Conservation (phyloP, 2,329 filamentous ascomycete species). For the Neoascochyta sp. region DNA sequence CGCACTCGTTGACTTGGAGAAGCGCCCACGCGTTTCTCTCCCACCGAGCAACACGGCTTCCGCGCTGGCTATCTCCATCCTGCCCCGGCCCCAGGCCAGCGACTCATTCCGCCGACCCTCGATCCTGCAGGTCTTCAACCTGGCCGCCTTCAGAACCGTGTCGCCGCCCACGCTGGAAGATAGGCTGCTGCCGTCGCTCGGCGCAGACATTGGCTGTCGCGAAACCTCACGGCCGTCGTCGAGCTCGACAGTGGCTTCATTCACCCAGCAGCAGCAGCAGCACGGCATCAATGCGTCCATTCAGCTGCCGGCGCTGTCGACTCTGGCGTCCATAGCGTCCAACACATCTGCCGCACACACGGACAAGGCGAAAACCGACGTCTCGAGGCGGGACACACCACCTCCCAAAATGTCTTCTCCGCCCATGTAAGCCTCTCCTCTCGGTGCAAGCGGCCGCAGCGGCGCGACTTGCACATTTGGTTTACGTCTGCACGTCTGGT, state of each 20-base stretch:
- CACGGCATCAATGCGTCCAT: constrained; percentile 41
- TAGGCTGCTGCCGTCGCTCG: constrained; percentile 47
- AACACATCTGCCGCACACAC: constrained; percentile 46
- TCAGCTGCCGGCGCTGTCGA: constrained; percentile 56
- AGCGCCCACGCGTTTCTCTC: constrained; percentile 38
- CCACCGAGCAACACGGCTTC: constrained; percentile 49
- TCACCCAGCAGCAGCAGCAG: constrained; percentile 38
- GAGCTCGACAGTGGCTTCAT: constrained; percentile 48
- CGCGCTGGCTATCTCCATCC: constrained; percentile 55
- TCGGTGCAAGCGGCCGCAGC: too few species aligned
- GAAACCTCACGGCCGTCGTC: constrained; percentile 54
- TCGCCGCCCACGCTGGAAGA: constrained; percentile 43
- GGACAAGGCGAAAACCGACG: constrained; percentile 25
- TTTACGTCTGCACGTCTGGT: constrained; percentile 15
- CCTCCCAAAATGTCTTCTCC: constrained; percentile 27
- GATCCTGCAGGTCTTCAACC: constrained; percentile 47
- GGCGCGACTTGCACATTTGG: too few species aligned
- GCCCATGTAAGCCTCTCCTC: constrained; percentile 34
- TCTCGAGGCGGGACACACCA: constrained; percentile 19
- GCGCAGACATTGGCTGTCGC: constrained; percentile 43
- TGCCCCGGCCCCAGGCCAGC: constrained; percentile 58
- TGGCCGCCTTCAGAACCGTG: constrained; percentile 46
- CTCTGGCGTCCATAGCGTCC: constrained; percentile 57
- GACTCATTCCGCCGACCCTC: constrained; percentile 49
- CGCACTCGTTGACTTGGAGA: constrained; percentile 21